phyloP scores from a whole-genome alignment of 345 rosid species.

The Salix viminalis region DNA sequence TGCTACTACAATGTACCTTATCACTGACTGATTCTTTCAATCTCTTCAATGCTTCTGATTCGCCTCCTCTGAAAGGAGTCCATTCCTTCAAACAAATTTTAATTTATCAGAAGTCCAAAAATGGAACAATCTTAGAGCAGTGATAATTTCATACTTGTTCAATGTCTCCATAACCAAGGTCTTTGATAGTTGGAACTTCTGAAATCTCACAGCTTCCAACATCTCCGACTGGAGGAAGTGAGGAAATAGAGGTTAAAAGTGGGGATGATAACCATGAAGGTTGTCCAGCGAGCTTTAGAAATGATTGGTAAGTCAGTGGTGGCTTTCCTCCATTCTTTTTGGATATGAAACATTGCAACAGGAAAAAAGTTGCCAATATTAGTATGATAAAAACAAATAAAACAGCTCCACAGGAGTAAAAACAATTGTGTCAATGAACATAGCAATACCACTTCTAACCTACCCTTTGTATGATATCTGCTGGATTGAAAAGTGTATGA shows the following conservation, averaged over 20 bases:
- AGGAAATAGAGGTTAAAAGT: conserved; percentile 43
- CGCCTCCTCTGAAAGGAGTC: conserved; percentile 85
- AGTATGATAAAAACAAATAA: background rate
- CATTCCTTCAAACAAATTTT: conserved; percentile 36
- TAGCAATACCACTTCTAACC: background rate
- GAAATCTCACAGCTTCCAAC: conserved; percentile 47
- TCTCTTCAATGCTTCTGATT: conserved; percentile 69
- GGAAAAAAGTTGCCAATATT: background rate
- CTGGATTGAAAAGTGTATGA: conserved; percentile 80
- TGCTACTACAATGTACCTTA: conserved; percentile 38
- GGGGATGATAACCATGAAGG: conserved; percentile 63
- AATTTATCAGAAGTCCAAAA: background rate
- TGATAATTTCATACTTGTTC: conserved; percentile 41
- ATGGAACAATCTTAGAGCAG: background rate
- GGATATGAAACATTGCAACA: background rate
- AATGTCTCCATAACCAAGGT: conserved; percentile 60
- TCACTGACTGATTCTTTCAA: conserved; percentile 54
- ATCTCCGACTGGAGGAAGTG: conserved; percentile 68
- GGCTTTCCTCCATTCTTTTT: conserved; percentile 80
- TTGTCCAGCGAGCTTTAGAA: conserved; percentile 82
- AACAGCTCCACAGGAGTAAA: background rate
- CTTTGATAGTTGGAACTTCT: conserved; percentile 58
- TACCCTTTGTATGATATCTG: conserved; percentile 61
- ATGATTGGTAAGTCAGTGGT: conserved; percentile 76
- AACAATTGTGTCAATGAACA: background rate